phyloP scores from a whole-genome alignment of 306 rosid species.

The Luffa aegyptiaca region DNA sequence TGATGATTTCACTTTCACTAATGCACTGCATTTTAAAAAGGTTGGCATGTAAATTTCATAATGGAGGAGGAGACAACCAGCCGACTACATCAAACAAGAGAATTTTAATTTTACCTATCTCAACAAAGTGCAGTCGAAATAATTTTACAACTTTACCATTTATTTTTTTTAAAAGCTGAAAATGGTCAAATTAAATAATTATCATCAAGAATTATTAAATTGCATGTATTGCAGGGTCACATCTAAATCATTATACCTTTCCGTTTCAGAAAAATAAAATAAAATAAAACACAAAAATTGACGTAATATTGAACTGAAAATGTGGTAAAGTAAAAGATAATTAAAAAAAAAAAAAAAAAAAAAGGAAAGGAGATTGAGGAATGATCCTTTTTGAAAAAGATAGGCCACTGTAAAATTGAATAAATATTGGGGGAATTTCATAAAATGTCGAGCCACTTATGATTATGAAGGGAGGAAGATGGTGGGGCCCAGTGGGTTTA shows the following conservation, averaged over 20 bases:
- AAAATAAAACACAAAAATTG: background rate
- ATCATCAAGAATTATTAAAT: background rate
- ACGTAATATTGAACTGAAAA: constrained; percentile 5
- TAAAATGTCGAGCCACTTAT: background rate
- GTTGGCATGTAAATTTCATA: background rate
- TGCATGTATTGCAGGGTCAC: constrained; percentile 2
- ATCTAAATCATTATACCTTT: background rate
- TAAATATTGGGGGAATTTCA: background rate
- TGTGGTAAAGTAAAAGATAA: background rate
- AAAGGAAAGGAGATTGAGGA: background rate
- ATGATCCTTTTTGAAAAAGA: background rate
- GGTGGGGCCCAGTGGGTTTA: background rate
- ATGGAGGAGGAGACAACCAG: background rate
- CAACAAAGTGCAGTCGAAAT: background rate
- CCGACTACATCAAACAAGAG: background rate
- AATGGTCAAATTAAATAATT: constrained; percentile 4
- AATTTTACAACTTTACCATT: background rate
- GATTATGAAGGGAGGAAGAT: background rate
- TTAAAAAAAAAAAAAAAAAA: background rate
- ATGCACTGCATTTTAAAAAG: background rate
- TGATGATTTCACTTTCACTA: background rate
- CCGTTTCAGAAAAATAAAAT: background rate
- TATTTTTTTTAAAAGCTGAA: background rate
- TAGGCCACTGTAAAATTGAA: background rate
- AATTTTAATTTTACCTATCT: background rate